Evolutionary conservation across 768 basidiomycete genomes (phyloP), one percentile per base, ranked within the genome.

Genomic region (Rubroboletus satanas): DNA sequence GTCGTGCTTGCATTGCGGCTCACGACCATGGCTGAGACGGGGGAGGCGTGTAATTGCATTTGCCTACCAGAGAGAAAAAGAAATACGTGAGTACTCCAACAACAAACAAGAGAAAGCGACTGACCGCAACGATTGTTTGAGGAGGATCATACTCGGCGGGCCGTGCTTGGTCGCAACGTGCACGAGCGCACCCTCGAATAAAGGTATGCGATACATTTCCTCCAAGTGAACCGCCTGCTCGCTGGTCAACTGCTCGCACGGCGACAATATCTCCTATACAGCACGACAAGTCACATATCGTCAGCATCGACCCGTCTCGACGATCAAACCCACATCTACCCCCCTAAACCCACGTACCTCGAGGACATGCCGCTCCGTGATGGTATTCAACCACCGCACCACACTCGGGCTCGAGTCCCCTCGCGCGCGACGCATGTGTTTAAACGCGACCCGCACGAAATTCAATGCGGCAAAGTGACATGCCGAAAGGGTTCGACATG

Each of bases 391-490:
- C 47, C 60, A 64, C 14, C 48, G 55, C 36, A 8, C 50, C 28
- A 60, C 55, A 10, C 35, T 52, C 1, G 44, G 11, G 17, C 31
- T 35, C 39, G 33, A 17, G 10, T 31, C 14, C 21, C 61, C 47
- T 41, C 48, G 51, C 3, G 41, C 39, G 9, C 55, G 57, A 23
- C 56, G 55, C 37, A 45, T 37, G 18, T 65, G 49, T 11, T 60
- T 59, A 21, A 84, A 76, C n/a, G 75, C 71, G 10, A 80, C 56
- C 23, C 83, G 75, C 12, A 77, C 81, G 52, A 83, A 85, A 59
- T 85, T 86, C 59, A 87, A 60, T 3, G 81, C 80, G 9, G 85
- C 83, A 43, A 88, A 73, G 12, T 83, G 83, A 57, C 84, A 87
- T 3, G 82, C 75, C 14, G 83, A 77, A 9, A 48, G 51, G 26